phyloP scores from a whole-genome alignment of 306 rosid species.

The Dalbergia oliveri region DNA sequence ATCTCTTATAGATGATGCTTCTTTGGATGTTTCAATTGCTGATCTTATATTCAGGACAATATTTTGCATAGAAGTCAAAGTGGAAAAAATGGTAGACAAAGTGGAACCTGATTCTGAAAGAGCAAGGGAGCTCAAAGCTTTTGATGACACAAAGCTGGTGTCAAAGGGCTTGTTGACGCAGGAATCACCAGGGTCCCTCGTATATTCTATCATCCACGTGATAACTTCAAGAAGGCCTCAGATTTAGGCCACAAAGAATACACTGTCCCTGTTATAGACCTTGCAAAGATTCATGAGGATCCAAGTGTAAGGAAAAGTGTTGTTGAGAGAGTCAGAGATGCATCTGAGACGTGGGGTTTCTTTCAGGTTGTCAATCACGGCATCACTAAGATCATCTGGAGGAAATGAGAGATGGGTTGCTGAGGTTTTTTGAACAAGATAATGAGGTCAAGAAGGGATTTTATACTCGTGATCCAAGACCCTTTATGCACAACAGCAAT shows the following conservation, averaged over 20 bases:
- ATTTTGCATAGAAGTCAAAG: neutral
- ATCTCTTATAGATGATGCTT: neutral
- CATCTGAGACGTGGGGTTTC: slow-evolving; percentile 59
- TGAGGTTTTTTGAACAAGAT: slow-evolving; percentile 56
- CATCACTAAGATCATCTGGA: slow-evolving; percentile 44
- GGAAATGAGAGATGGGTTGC: slow-evolving; percentile 48
- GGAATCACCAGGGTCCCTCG: slow-evolving; percentile 61
- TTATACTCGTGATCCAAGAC: slow-evolving; percentile 42
- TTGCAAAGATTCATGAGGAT: slow-evolving; percentile 5
- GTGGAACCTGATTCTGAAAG: slow-evolving; percentile 25
- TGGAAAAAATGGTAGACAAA: neutral
- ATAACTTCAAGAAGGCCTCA: slow-evolving; percentile 24
- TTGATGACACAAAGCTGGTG: slow-evolving; percentile 67
- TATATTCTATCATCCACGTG: slow-evolving; percentile 52
- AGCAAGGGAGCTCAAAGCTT: slow-evolving; percentile 53
- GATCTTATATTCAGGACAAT: neutral
- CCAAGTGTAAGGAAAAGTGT: slow-evolving; percentile 11
- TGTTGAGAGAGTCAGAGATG: slow-evolving; percentile 43
- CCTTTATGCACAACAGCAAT: slow-evolving; percentile 45
- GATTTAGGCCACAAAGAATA: neutral
- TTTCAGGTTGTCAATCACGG: slow-evolving; percentile 64
- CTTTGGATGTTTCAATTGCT: neutral
- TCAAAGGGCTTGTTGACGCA: slow-evolving; percentile 75
- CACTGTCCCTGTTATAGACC: slow-evolving; percentile 52
- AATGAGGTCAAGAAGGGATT: slow-evolving; percentile 47